phyloP scores from a whole-genome alignment of 2,329 filamentous ascomycete genomes.

The Pseudovirgaria hyperparasitica region DNA sequence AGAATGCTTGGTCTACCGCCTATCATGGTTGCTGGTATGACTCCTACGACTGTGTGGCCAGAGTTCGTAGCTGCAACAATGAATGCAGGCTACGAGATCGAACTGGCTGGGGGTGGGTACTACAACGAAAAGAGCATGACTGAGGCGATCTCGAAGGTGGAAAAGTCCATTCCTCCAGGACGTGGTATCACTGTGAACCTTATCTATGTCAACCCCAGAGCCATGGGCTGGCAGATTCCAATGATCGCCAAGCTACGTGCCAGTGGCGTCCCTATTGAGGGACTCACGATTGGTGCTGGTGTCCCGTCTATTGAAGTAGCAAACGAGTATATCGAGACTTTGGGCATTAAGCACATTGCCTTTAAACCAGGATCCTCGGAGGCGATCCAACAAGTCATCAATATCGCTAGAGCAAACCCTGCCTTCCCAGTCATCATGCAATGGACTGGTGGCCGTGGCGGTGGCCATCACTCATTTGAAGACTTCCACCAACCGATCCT shows the following conservation, averaged over 20 bases:
- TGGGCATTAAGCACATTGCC: constrained; percentile 34
- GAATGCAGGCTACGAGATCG: constrained; percentile 38
- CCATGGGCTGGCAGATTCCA: constrained; percentile 41
- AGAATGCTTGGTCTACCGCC: constrained; percentile 33
- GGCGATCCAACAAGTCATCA: constrained; percentile 33
- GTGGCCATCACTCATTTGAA: constrained; percentile 37
- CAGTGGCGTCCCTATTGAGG: constrained; percentile 34
- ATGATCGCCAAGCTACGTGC: constrained; percentile 34
- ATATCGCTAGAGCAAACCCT: constrained; percentile 34
- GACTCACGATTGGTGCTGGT: constrained; percentile 35
- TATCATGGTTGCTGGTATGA: constrained; percentile 37
- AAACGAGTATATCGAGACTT: constrained; percentile 44
- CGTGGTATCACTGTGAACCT: constrained; percentile 41
- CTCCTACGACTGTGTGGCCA: constrained; percentile 32
- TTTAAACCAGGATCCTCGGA: constrained; percentile 36
- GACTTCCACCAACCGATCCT: constrained; percentile 38
- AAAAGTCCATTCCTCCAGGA: constrained; percentile 30
- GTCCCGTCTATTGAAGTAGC: constrained; percentile 36
- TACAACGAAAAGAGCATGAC: constrained; percentile 32
- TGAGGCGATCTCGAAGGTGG: constrained; percentile 33
- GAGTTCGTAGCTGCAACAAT: constrained; percentile 42
- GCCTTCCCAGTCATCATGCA: constrained; percentile 34
- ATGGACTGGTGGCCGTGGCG: constrained; percentile 38
- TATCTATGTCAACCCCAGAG: constrained; percentile 41
- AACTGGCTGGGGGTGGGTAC: constrained; percentile 39